phyloP scores from a whole-genome alignment of 106 monocot species.

The Allium sativum region DNA sequence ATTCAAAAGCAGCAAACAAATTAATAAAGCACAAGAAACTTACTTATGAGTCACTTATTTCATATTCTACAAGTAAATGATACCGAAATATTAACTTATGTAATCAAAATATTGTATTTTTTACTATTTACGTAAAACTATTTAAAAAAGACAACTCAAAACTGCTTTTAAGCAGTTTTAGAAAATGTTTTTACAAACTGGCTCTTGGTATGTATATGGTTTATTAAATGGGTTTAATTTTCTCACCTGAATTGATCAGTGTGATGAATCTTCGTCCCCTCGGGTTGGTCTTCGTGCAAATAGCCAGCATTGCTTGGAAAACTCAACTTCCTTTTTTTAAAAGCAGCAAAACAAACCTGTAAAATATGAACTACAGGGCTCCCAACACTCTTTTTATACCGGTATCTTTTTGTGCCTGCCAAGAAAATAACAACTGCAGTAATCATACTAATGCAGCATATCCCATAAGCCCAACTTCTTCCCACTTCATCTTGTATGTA shows the following conservation, averaged over 20 bases:
- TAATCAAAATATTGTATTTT: too few species aligned
- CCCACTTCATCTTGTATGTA: constrained; percentile 69
- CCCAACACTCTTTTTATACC: constrained; percentile 46
- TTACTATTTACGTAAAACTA: too few species aligned
- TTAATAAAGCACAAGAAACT: too few species aligned
- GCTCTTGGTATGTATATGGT: too few species aligned
- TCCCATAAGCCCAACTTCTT: constrained; percentile 67
- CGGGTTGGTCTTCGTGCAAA: constrained; percentile 35
- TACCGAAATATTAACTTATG: too few species aligned
- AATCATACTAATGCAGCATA: constrained; percentile 56
- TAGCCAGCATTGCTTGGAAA: constrained; percentile 2
- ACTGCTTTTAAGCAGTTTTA: too few species aligned
- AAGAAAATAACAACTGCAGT: constrained; percentile 33
- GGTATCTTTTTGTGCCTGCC: constrained; percentile 46
- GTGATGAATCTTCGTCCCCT: constrained; percentile 30
- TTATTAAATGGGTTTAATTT: background rate
- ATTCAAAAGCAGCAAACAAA: too few species aligned
- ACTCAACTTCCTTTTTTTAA: constrained; percentile 32
- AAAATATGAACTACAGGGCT: constrained; percentile 62
- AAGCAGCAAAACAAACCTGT: constrained; percentile 42
- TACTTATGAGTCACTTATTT: too few species aligned
- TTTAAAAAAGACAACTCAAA: too few species aligned
- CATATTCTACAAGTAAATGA: too few species aligned
- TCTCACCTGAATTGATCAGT: constrained; percentile 43
- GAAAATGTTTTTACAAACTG: too few species aligned